These are phyloP conservation scores for Pseudocercospora cruenta DNA, from an alignment of 2,329 filamentous ascomycete genomes.

Conservation along the genomic window DNA sequence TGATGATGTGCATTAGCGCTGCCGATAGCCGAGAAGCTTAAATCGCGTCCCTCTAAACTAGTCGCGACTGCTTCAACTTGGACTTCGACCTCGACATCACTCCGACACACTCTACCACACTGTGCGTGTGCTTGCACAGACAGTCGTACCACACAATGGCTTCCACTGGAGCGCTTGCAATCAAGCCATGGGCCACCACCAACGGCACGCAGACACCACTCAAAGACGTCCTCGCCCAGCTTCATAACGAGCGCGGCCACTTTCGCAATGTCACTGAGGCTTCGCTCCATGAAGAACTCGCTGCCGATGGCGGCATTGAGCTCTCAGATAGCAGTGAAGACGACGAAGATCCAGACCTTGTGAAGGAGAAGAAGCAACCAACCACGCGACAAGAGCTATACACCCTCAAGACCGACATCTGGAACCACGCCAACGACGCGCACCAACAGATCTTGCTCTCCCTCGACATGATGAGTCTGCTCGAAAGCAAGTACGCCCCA, in stretches of 20 bases:
- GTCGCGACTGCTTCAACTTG: neutral
- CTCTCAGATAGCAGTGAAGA: conserved; percentile 52
- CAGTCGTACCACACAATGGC: conserved; percentile 14
- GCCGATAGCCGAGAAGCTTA: neutral
- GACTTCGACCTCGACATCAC: neutral
- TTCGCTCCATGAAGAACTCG: conserved; percentile 70
- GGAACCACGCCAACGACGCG: conserved; percentile 40
- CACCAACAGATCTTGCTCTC: conserved; percentile 68
- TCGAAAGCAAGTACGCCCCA: conserved; percentile 73
- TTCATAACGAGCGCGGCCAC: conserved; percentile 76
- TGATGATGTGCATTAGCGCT: conserved; percentile 2
- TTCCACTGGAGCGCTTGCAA: conserved; percentile 52
- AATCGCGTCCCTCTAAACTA: neutral
- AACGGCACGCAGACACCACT: conserved; percentile 61
- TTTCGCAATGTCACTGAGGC: conserved; percentile 80
- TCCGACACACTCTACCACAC: neutral
- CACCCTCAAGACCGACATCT: conserved; percentile 47
- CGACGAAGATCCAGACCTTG: conserved; percentile 44
- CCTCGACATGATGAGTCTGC: conserved; percentile 80
- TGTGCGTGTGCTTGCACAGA: neutral
- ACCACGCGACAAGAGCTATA: conserved; percentile 44
- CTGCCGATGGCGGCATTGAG: conserved; percentile 47
- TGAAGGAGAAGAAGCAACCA: conserved; percentile 19
- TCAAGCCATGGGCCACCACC: conserved; percentile 64
- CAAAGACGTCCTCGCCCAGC: conserved; percentile 75